Evolutionary conservation across 1,139 yeast species (phyloP).

Genomic region (Yamadazyma atmosphaerica): DNA sequence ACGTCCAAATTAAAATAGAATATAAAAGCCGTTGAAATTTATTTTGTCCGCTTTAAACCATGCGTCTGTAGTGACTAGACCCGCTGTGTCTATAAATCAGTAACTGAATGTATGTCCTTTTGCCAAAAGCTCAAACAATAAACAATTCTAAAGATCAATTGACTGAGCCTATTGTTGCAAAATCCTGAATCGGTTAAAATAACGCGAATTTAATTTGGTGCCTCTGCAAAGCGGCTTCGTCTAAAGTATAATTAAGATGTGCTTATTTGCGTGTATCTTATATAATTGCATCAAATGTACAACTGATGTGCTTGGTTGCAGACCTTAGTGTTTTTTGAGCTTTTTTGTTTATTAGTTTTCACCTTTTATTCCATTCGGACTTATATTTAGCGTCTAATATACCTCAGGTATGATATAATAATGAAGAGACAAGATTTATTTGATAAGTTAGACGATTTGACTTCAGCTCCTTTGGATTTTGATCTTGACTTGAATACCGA

Average conservation of each 20-base stretch:
- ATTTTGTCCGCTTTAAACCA: background rate
- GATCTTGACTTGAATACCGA: background rate
- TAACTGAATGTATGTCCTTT: background rate
- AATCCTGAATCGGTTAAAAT: slow-evolving; percentile 1
- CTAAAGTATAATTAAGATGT: background rate
- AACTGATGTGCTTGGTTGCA: background rate
- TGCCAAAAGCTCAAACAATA: background rate
- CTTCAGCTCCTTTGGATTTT: slow-evolving; percentile 5
- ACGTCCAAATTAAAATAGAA: no score
- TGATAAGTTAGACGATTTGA: slow-evolving; percentile 3
- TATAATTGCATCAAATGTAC: background rate
- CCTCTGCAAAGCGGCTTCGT: slow-evolving; percentile 1
- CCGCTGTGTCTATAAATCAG: background rate
- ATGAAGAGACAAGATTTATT: slow-evolving; percentile 7
- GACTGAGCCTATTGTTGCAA: slow-evolving; percentile 1
- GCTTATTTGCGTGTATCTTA: background rate
- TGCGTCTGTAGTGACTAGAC: background rate
- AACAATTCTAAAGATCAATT: background rate
- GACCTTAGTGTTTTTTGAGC: background rate
- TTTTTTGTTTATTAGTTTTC: no score
- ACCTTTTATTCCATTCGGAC: no score
- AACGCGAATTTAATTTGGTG: slow-evolving; percentile 1
- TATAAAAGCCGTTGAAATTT: no score
- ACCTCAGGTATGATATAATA: background rate
- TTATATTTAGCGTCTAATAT: no score